These are phyloP conservation scores for Serendipita indica DNA, from an alignment of 768 basidiomycete species.

Conservation along the genomic window DNA sequence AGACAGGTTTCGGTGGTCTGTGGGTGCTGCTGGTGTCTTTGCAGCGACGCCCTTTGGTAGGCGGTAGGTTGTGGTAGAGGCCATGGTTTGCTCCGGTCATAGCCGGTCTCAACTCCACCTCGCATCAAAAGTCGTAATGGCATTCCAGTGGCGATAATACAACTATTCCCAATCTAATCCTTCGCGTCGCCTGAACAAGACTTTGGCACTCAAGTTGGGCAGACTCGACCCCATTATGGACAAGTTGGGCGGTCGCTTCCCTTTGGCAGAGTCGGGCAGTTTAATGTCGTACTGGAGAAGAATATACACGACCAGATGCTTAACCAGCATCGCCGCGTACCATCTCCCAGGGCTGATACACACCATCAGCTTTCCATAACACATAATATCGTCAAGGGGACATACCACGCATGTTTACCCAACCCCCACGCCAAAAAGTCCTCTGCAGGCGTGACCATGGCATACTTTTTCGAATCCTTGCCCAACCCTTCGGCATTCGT, in stretches of 20 bases:
- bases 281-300: not conserved
- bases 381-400: not conserved
- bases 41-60: not conserved
- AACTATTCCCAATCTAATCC: not conserved
- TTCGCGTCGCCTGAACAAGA: not conserved
- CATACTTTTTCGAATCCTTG: conserved; percentile 17
- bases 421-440: conserved; percentile 20
- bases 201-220: not conserved
- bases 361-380: not conserved
- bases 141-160: too few species aligned
- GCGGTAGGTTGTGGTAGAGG: conserved; percentile 7
- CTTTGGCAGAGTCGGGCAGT: not conserved
- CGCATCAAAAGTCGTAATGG: too few species aligned
- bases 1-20: conserved; percentile 1
- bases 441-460: conserved; percentile 13
- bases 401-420: conserved; percentile 26
- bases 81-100: too few species aligned
- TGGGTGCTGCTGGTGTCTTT: too few species aligned
- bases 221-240: not conserved
- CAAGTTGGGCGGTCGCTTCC: not conserved
- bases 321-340: not conserved
- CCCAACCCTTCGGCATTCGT: conserved; percentile 16
- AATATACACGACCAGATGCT: conserved; percentile 1
- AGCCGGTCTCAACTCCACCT: too few species aligned
- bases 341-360: not conserved